Base-by-base conservation (phyloP, 805 yeast genomes). In the Candida endomychidarum region DNA sequence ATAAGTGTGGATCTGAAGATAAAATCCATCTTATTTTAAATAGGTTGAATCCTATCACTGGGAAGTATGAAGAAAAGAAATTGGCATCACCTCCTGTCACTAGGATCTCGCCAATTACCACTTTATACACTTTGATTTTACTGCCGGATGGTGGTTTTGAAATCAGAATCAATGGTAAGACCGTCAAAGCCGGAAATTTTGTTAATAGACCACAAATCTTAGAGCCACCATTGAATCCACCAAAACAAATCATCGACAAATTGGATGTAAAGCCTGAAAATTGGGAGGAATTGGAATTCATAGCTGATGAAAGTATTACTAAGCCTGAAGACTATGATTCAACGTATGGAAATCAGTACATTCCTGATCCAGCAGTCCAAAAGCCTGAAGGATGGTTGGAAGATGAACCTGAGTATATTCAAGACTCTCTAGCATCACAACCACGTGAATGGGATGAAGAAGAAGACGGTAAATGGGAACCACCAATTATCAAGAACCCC, bases 281-380 rank as follows among this genome's bases (percentile, higher is more conserved):
- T 57, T 90, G 96, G 96, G 93, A 78, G 41, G 96, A 86, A 29
- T 71, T 75, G 23, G 70, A 66, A 45, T 54, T 51, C 28, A 83
- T 90, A 38, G 77, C 80, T 17, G 96, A 90, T 61, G 65, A 65
- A 4, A 61, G 72, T 50, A 70, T 79, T 12, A 61, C 41, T 24
- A 86, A 87, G 61, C 96, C 96, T 7, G 86, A 65, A 3, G 93
- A 85, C 55, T 90, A 95, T 86, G 95, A 88, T 56, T 89, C 80
- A 57, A 68, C 64, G 37, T 82, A 78, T 41, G 91, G 86, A 15
- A 57, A 61, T 46, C 56, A 65, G 53, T 38, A 44, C 38, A 83
- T 90, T 43, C 68, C 77, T 9, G 93, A 90, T 59, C 84, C 89
- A 14, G 62, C 67, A 4, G 84, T 82, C 6, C 53, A 34, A 6